phyloP scores from a whole-genome alignment of 805 yeast genomes.

The Wickerhamiella azymoides region DNA sequence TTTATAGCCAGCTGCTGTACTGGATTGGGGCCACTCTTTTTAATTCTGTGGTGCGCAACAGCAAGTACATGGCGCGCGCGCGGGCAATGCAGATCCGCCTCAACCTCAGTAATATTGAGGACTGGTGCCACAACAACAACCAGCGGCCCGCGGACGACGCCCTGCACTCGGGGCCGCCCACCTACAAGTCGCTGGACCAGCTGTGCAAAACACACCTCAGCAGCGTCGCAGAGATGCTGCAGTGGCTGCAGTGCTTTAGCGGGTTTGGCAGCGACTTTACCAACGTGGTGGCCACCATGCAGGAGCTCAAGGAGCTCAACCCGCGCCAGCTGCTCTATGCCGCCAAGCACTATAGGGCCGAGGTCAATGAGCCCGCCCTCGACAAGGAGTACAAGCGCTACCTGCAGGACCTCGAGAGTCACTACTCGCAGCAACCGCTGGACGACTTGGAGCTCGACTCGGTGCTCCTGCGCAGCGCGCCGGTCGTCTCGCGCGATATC shows the following conservation, averaged over 20 bases:
- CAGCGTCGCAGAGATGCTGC: conserved; percentile 66
- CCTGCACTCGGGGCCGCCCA: conserved; percentile 7
- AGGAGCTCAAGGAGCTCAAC: conserved; percentile 51
- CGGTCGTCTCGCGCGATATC: conserved; percentile 17
- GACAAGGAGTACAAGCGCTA: conserved; percentile 37
- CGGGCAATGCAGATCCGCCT: conserved; percentile 82
- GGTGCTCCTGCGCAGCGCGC: conserved; percentile 8
- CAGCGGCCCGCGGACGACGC: conserved; percentile 31
- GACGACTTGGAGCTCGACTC: conserved; percentile 10
- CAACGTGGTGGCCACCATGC: conserved; percentile 28
- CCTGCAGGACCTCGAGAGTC: conserved; percentile 27
- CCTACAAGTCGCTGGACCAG: conserved; percentile 46
- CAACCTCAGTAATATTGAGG: conserved; percentile 75
- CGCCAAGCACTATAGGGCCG: conserved; percentile 67
- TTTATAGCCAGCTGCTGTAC: conserved; percentile 62
- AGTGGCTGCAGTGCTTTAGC: conserved; percentile 82
- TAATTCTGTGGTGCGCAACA: conserved; percentile 53
- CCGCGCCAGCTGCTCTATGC: conserved; percentile 57
- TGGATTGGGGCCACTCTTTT: conserved; percentile 64
- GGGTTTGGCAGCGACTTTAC: conserved; percentile 41
- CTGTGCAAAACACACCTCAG: conserved; percentile 54
- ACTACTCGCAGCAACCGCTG: conserved; percentile 14
- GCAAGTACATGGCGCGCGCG: conserved; percentile 61
- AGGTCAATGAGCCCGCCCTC: conserved; percentile 61
- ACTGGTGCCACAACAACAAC: conserved; percentile 74